Percentiles rank a stretch among this genome's conserved stretches.
Conservation (phyloP, 2,329 filamentous ascomycete species). For the Scytalidium sp. region DNA sequence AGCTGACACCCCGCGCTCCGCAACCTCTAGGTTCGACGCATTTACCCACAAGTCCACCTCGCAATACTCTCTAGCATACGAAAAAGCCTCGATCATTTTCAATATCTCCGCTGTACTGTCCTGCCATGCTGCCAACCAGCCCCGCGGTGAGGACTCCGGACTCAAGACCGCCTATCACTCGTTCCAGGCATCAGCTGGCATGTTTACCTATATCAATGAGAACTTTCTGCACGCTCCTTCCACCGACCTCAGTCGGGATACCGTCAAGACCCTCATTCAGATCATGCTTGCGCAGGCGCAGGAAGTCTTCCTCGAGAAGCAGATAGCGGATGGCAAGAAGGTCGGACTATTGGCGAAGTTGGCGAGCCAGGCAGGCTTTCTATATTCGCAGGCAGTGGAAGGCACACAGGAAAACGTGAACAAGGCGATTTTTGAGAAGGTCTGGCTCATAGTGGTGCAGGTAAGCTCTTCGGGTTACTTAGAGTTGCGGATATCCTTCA, state of each 20-base stretch:
- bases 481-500: neutral
- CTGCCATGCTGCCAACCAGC: slow-evolving; percentile 91
- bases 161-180: slow-evolving; percentile 97
- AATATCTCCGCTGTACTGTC: slow-evolving; percentile 97
- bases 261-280: slow-evolving; percentile 89
- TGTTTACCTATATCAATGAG: slow-evolving; percentile 99
- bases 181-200: slow-evolving; percentile 95
- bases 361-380: slow-evolving; percentile 82
- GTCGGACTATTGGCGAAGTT: slow-evolving; percentile 87
- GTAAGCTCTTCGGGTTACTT: slow-evolving; percentile 39
- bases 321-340: slow-evolving; percentile 90
- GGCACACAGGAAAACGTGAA: slow-evolving; percentile 90
- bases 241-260: slow-evolving; percentile 92
- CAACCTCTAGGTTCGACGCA: slow-evolving; percentile 87
- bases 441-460: slow-evolving; percentile 83
- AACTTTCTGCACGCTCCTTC: slow-evolving; percentile 98
- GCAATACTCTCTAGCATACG: slow-evolving; percentile 94
- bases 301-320: slow-evolving; percentile 96
- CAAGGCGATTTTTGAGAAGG: slow-evolving; percentile 89
- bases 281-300: slow-evolving; percentile 95
- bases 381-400: slow-evolving; percentile 85
- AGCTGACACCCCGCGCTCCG: slow-evolving; percentile 11
- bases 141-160: slow-evolving; percentile 85
- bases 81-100: slow-evolving; percentile 99
- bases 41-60: slow-evolving; percentile 98